phyloP scores from a whole-genome alignment of 2,329 filamentous ascomycete species.

The Colletotrichum brevisporum region DNA sequence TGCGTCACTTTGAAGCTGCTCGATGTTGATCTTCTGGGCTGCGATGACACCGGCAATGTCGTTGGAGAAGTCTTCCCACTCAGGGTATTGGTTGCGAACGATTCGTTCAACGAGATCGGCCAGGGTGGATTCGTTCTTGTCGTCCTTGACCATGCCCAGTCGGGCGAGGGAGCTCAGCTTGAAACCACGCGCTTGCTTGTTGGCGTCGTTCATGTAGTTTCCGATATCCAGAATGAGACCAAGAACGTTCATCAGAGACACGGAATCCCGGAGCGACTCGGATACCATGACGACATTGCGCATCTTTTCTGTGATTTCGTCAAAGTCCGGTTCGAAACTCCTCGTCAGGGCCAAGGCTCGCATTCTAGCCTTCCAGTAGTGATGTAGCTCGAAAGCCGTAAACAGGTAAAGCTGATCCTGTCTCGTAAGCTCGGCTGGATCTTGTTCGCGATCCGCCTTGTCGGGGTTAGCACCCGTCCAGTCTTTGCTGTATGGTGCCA shows the following conservation, averaged over 20 bases:
- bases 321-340: constrained; percentile 89
- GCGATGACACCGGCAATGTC: constrained; percentile 86
- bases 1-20: constrained; percentile 89
- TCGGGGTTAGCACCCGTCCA: constrained; percentile 91
- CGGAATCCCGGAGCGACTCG: constrained; percentile 90
- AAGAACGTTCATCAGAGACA: constrained; percentile 94
- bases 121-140: constrained; percentile 97
- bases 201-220: constrained; percentile 99
- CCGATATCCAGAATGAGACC: constrained; percentile 97
- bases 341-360: constrained; percentile 87
- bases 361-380: constrained; percentile 99
- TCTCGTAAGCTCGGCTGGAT: constrained; percentile 88
- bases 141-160: constrained; percentile 97
- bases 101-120: constrained; percentile 97
- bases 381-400: constrained; percentile 93
- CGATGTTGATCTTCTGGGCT: constrained; percentile 93
- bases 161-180: constrained; percentile 95
- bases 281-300: constrained; percentile 89
- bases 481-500: constrained; percentile 96
- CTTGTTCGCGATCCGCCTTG: constrained; percentile 83
- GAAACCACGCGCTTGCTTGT: constrained; percentile 98
- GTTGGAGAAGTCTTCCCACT: constrained; percentile 90
- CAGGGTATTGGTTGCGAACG: constrained; percentile 94
- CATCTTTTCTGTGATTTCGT: constrained; percentile 89
- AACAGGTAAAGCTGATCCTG: constrained; percentile 97